phyloP scores from a whole-genome alignment of 371 early-diverging fungal genomes.

The Mucor irregularis region DNA sequence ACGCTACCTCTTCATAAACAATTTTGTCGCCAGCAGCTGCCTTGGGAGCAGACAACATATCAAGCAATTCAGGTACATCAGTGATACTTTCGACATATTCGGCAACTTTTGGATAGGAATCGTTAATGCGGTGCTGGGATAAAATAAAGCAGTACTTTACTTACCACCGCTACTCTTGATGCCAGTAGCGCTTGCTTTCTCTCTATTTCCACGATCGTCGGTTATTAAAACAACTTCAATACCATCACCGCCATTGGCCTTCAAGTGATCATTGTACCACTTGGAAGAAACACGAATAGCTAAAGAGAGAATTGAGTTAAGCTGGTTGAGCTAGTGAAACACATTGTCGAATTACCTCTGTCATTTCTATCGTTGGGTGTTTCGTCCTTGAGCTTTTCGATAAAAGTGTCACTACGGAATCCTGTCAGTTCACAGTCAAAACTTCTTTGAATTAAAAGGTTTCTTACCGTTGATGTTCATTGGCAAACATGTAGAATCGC shows the following conservation, averaged over 20 bases:
- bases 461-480: constrained; percentile 85
- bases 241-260: constrained; percentile 18
- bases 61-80: constrained; percentile 80
- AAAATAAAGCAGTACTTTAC: not conserved
- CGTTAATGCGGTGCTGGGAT: not conserved
- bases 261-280: constrained; percentile 85
- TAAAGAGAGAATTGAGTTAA: constrained; percentile 8
- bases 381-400: constrained; percentile 81
- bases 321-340: not conserved
- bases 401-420: constrained; percentile 72
- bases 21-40: constrained; percentile 45
- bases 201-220: constrained; percentile 85
- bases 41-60: constrained; percentile 80
- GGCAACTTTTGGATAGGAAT: constrained; percentile 31
- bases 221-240: constrained; percentile 76
- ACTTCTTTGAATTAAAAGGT: too few relatives aligned
- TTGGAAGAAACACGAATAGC: constrained; percentile 84
- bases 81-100: constrained; percentile 53
- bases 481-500: constrained; percentile 88
- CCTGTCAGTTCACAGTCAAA: too few relatives aligned
- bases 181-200: constrained; percentile 67
- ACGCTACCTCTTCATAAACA: constrained; percentile 56
- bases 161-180: constrained; percentile 66
- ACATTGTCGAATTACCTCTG: constrained; percentile 55
- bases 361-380: constrained; percentile 94